Base-by-base conservation (phyloP, 2,329 filamentous ascomycete species). In the Mycosphaerella arachidis region DNA sequence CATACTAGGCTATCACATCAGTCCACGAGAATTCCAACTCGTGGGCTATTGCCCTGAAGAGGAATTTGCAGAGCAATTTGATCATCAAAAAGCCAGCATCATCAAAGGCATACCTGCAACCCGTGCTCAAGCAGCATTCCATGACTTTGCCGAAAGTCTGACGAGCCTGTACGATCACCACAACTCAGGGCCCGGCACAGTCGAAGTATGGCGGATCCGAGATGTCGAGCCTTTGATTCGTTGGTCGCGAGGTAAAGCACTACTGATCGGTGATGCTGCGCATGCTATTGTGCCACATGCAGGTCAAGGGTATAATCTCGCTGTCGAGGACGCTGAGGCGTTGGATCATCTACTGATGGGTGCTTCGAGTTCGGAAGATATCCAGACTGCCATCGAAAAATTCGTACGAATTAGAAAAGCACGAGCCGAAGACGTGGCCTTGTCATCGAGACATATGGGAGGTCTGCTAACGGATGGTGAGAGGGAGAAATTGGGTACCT, bases 121-220 rank as follows among this genome's bases (percentile, higher is more conserved):
- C 6, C 51, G 57, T 40, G 61, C 56, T 1, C 43, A 58, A 20
- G 27, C 20, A 12, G 57, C 57, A 1, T 60, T 60, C 40, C 13
- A 50, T 4, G 57, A 57, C 13, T 63, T 60, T 20, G 29, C 18
- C 3, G 6, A 48, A 8, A 24, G 31, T 9, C 13, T 63, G 24
- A 57, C 51, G 6, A 33, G 57, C 29, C 20, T 63, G 6, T 60
- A 58, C 53, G 35, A 51, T 29, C 56, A 58, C 30, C 59, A 58
- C 40, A 51, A 24, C 6, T 18, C 45, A 8, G 35, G 43, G n/a
- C 51, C 53, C 40, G 57, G 45, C 8, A 63, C 57, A 3, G 55
- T 63, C 12, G 61, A 63, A 12, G 48, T 60, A 29, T 63, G 61
- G 61, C 50, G 61, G 8, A 58, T 63, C 24, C 33, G 55, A 20